Percentiles rank a stretch among this genome's conserved stretches.
These are phyloP conservation scores for Volutella citrinella DNA, from an alignment of 2,329 filamentous ascomycete genomes.

Conservation along the genomic window DNA sequence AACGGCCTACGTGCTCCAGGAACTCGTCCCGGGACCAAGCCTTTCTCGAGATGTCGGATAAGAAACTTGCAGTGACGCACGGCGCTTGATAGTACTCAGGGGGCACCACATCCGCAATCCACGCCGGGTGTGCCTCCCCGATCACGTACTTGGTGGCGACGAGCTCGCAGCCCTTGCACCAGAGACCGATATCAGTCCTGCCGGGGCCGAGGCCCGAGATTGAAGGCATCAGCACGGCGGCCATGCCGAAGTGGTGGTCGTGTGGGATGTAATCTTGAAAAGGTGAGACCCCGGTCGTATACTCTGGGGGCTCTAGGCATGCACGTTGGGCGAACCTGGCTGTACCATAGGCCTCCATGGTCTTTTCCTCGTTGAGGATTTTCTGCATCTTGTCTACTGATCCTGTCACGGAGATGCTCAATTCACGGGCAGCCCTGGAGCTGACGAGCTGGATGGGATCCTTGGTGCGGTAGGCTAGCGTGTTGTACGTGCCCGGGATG, in stretches of 20 bases:
- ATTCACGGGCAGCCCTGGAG: slow-evolving; percentile 2
- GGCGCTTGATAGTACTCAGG: too few species aligned
- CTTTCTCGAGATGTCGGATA: too few species aligned
- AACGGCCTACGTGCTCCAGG: too few species aligned
- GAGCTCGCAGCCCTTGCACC: slow-evolving; percentile 8
- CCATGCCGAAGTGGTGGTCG: slow-evolving; percentile 7
- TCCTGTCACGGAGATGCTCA: slow-evolving; percentile 2
- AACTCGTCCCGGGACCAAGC: too few species aligned
- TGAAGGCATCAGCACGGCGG: slow-evolving; percentile 6
- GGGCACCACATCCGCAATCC: too few species aligned
- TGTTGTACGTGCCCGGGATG: neutral
- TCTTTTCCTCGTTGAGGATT: neutral
- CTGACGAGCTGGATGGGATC: slow-evolving; percentile 4
- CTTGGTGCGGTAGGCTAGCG: neutral
- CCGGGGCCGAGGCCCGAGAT: neutral
- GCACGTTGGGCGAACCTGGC: neutral
- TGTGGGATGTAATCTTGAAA: neutral
- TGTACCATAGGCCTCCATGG: neutral
- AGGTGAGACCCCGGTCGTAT: slow-evolving; percentile 1
- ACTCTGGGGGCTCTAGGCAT: neutral
- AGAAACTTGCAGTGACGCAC: too few species aligned
- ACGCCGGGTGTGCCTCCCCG: too few species aligned
- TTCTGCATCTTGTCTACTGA: too few species aligned
- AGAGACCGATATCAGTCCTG: slow-evolving; percentile 1
- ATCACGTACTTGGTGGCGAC: too few species aligned